These are phyloP conservation scores for Calocera viscosa DNA, from an alignment of 768 basidiomycete genomes.

Conservation along the genomic window DNA sequence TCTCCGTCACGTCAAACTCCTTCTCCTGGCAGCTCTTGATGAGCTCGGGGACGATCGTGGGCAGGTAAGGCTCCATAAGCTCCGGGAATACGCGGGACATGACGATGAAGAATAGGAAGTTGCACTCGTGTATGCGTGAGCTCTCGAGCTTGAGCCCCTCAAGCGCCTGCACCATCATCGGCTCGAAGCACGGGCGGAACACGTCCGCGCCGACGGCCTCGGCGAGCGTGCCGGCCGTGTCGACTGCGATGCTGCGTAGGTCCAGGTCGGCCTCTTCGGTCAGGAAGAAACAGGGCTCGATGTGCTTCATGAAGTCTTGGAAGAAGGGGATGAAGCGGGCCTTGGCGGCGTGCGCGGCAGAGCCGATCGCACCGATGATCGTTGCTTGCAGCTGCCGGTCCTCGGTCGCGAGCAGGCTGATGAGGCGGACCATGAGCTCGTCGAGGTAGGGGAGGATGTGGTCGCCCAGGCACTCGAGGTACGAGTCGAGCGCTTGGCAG, in stretches of 20 bases:
- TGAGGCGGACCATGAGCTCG: conserved; percentile 89
- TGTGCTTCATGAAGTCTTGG: conserved; percentile 73
- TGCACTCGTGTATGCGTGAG: conserved; percentile 81
- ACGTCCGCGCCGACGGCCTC: conserved; percentile 90
- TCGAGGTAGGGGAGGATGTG: conserved; percentile 82
- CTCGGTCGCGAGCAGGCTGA: conserved; percentile 71
- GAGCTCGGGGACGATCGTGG: conserved; percentile 74
- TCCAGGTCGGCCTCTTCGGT: conserved; percentile 82
- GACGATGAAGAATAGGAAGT: conserved; percentile 95
- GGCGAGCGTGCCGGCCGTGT: conserved; percentile 96
- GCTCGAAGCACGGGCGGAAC: conserved; percentile 91
- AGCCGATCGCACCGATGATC: conserved; percentile 94
- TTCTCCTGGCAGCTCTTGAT: conserved; percentile 68
- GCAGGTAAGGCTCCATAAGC: conserved; percentile 81
- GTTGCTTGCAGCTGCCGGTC: conserved; percentile 83
- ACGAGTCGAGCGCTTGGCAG: conserved; percentile 92
- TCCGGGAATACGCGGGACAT: conserved; percentile 96
- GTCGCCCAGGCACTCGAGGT: conserved; percentile 82
- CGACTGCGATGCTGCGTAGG: conserved; percentile 93
- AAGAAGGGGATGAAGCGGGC: conserved; percentile 88
- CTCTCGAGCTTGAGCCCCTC: conserved; percentile 69
- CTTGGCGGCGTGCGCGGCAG: conserved; percentile 92
- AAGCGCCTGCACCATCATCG: conserved; percentile 92
- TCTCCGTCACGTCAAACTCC: conserved; percentile 45
- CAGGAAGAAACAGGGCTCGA: conserved; percentile 79